phyloP scores from a whole-genome alignment of 495 filamentous ascomycete genomes.

The Penicillium salamii region DNA sequence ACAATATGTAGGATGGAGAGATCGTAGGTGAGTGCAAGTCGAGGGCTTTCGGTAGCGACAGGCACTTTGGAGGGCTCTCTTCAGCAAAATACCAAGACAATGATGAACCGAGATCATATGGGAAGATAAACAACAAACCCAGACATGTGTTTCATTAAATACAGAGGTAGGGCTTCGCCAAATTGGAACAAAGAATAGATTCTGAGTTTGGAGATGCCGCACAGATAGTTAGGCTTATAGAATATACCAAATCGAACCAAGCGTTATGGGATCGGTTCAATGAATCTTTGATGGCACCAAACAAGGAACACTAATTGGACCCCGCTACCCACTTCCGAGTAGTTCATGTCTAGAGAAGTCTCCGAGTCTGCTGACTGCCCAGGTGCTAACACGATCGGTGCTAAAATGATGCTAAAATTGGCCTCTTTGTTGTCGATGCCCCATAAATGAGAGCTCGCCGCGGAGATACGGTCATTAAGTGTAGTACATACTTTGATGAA shows the following conservation, averaged over 20 bases:
- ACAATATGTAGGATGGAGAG: too few relatives aligned
- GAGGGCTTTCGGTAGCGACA: too few relatives aligned
- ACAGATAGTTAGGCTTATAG: not conserved
- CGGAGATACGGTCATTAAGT: too few relatives aligned
- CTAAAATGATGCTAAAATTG: constrained; percentile 9
- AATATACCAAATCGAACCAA: not conserved
- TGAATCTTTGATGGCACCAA: not conserved
- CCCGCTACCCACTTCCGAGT: not conserved
- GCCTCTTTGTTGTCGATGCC: constrained; percentile 19
- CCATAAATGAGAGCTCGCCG: constrained; percentile 1
- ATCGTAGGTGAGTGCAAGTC: too few relatives aligned
- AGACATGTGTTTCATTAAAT: not conserved
- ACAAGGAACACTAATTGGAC: not conserved
- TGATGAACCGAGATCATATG: not conserved
- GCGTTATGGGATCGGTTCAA: not conserved
- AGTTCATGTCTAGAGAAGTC: not conserved
- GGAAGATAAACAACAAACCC: not conserved
- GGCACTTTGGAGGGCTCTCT: not conserved
- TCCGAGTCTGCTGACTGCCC: not conserved
- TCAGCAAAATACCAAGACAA: not conserved
- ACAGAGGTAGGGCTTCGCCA: not conserved
- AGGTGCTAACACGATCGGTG: not conserved
- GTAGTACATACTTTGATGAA: not conserved
- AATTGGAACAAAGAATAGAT: constrained; percentile 6
- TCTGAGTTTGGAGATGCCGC: constrained; percentile 1